Base-by-base conservation (phyloP, 2,329 filamentous ascomycete genomes). In the Xylariomycetidae sp. region DNA sequence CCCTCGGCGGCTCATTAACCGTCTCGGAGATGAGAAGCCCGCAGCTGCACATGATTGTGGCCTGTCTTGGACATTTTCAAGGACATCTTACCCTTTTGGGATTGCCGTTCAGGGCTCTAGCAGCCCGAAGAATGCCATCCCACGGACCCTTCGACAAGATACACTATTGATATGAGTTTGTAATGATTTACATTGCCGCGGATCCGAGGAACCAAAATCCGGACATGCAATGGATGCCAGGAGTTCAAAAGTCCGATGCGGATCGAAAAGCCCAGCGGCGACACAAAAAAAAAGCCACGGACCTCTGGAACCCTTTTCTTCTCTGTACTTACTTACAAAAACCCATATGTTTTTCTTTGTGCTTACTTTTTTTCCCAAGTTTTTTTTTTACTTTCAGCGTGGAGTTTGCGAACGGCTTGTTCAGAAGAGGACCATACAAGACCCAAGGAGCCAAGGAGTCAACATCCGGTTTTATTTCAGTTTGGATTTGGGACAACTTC, bases 391-490 rank as follows among this genome's bases (percentile, higher is more conserved):
- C n/a, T n/a, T 35, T 45, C 42, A 58, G 53, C 54, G 53, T 43
- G 54, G 54, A 58, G 54, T 57, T 56, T 42, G 47, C 32, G 46
- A 51, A 41, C 40, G 40, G 46, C 45, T 46, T 45, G 46, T 42
- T 11, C 15, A 42, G 41, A 51, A 31, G 39, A 46, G 40, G 46
- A 48, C 44, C 41, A 36, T 46, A 33, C 38, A 41, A 51, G 42
- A 49, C 41, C 38, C 36, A 30, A 35, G 40, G 37, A 40, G 44
- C 33, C 36, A 16, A 34, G 41, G 42, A 48, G 41, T 44, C 45
- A 32, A 38, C n/a, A n/a, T n/a, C n/a, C n/a, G n/a, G n/a, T 43
- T 40, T 41, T 30, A 40, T 40, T 42, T 40, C 40, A 40, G 36
- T 34, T 37, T 35, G 37, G 40, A 48, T 28, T n/a, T n/a, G 36